A percentile compares a stretch with the other conserved stretches of the same genome.
Conservation (phyloP, 192 early-diverging fungal species). For the Phlyctochytrium planicorne region DNA sequence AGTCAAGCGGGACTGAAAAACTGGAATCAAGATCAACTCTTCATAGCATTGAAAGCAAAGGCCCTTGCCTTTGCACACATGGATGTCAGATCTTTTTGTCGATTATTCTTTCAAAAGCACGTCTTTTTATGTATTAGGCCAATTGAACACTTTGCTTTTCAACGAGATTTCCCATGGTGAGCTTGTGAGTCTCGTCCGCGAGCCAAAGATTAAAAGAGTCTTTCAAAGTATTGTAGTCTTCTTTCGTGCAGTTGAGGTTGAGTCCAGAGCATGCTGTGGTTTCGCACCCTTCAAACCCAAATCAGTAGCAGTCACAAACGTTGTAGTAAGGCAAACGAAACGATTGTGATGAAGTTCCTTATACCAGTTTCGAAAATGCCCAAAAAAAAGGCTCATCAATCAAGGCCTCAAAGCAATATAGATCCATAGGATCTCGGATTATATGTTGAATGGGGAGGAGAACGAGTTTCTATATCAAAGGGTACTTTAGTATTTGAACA, state of each 20-base stretch:
- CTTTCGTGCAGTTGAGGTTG: not conserved
- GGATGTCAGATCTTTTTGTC: not conserved
- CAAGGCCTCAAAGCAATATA: too few relatives aligned
- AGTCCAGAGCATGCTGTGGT: not conserved
- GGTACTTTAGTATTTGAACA: too few relatives aligned
- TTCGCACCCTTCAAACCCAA: not conserved
- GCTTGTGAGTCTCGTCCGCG: not conserved
- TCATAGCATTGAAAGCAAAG: constrained; percentile 1
- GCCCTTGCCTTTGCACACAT: not conserved
- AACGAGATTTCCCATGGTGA: not conserved
- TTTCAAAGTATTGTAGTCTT: not conserved
- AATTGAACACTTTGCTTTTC: not conserved
- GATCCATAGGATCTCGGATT: too few relatives aligned
- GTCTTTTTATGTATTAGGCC: constrained; percentile 4
- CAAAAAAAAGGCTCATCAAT: too few relatives aligned
- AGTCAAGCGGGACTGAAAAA: not conserved
- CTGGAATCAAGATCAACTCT: not conserved
- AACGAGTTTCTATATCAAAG: too few relatives aligned
- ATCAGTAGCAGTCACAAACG: constrained; percentile 1
- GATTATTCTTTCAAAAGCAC: not conserved
- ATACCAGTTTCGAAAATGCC: too few relatives aligned
- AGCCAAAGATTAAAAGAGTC: not conserved
- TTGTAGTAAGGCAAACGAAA: not conserved
- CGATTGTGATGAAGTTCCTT: too few relatives aligned
- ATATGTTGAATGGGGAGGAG: too few relatives aligned